These are phyloP conservation scores for Tritrichomonas musculus DNA, from an alignment of 208 protist genomes.

Conservation along the genomic window DNA sequence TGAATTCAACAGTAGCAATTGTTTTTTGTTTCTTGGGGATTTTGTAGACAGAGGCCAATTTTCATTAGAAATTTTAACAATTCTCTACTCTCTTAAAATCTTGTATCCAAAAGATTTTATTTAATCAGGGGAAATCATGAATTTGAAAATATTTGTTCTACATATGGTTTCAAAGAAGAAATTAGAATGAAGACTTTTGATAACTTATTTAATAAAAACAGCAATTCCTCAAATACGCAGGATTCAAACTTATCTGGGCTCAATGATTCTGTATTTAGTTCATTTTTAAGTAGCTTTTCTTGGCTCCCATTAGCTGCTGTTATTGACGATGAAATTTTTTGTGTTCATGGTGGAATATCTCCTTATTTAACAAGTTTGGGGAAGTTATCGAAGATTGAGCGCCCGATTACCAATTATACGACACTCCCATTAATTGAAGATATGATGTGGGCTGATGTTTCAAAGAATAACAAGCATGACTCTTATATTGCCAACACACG, in stretches of 20 bases:
- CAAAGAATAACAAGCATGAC: constrained; percentile 77
- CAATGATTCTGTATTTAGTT: constrained; percentile 94
- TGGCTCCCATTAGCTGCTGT: constrained; percentile 93
- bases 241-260: no score
- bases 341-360: constrained; percentile 68
- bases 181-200: constrained; percentile 79
- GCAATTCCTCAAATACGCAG: no score
- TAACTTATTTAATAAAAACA: no score
- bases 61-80: constrained; percentile 41
- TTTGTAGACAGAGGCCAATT: constrained; percentile 37
- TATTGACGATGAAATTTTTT: constrained; percentile 98
- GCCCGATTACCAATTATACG: constrained; percentile 79
- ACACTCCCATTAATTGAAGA: constrained; percentile 90
- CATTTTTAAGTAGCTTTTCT: constrained; percentile 96
- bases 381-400: constrained; percentile 81
- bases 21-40: constrained; percentile 46
- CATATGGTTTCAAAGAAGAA: constrained; percentile 75
- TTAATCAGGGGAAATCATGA: constrained; percentile 84
- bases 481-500: constrained; percentile 88
- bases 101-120: constrained; percentile 69
- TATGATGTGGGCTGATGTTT: constrained; percentile 85
- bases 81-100: constrained; percentile 49
- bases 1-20: not conserved
- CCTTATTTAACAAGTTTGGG: constrained; percentile 52
- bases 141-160: constrained; percentile 65